Evolutionary conservation across 495 filamentous ascomycete species (phyloP).

Genomic region (Aspergillus sparsus): DNA sequence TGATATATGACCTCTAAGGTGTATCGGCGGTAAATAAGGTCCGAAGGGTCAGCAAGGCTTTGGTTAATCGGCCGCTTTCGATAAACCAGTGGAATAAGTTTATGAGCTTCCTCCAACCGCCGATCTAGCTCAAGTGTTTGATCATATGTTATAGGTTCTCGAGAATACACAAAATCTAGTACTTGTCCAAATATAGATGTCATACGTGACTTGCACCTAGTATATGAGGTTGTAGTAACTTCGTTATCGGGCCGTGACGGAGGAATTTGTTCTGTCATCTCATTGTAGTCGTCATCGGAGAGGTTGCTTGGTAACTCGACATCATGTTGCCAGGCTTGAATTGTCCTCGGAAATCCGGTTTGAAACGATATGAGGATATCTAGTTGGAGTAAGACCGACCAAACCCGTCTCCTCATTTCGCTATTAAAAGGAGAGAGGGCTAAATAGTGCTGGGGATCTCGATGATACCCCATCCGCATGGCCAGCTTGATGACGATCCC

Average conservation of each 20-base stretch:
- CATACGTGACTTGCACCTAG: conserved; percentile 41
- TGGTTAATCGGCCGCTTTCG: conserved; percentile 69
- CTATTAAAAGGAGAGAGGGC: conserved; percentile 41
- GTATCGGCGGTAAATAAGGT: conserved; percentile 78
- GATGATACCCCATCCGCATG: conserved; percentile 50
- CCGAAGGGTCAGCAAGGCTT: conserved; percentile 70
- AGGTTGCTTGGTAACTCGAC: conserved; percentile 46
- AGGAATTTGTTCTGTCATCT: conserved; percentile 37
- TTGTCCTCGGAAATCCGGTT: conserved; percentile 46
- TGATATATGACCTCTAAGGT: conserved; percentile 79
- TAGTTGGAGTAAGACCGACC: conserved; percentile 41
- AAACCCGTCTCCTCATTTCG: conserved; percentile 49
- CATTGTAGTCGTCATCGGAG: conserved; percentile 45
- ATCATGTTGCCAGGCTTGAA: conserved; percentile 47
- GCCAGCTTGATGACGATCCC: conserved; percentile 43
- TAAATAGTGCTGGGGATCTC: conserved; percentile 42
- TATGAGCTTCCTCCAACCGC: conserved; percentile 66
- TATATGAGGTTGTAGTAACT: conserved; percentile 38
- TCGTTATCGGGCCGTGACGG: conserved; percentile 39
- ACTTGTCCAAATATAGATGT: conserved; percentile 49
- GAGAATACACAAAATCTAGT: conserved; percentile 46
- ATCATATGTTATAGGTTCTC: conserved; percentile 63
- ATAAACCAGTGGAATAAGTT: conserved; percentile 67
- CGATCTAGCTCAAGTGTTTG: conserved; percentile 76
- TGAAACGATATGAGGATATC: conserved; percentile 49